These are phyloP conservation scores for Danielia oregonensis DNA, from an alignment of 805 yeast genomes.

Conservation along the genomic window DNA sequence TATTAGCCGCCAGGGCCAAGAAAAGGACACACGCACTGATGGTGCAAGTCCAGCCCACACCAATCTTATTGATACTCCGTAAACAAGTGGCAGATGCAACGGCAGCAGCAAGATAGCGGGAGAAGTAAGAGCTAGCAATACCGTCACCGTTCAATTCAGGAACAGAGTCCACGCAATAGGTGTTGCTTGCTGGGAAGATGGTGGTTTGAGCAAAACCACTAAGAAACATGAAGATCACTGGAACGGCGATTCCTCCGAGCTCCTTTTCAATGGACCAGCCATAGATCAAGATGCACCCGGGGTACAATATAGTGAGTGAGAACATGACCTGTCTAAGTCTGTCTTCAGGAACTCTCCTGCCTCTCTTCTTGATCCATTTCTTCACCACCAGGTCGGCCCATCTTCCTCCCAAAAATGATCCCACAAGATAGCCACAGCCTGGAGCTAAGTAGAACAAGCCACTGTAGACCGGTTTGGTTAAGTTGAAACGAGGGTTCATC, in stretches of 20 bases:
- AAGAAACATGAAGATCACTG: slow-evolving; percentile 46
- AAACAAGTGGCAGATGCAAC: slow-evolving; percentile 49
- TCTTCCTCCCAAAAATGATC: slow-evolving; percentile 30
- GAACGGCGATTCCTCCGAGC: slow-evolving; percentile 54
- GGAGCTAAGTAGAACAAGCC: slow-evolving; percentile 56
- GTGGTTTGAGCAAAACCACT: slow-evolving; percentile 50
- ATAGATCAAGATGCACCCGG: slow-evolving; percentile 43
- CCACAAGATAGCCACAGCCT: slow-evolving; percentile 50
- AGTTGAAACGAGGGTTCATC: slow-evolving; percentile 51
- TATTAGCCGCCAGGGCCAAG: slow-evolving; percentile 32
- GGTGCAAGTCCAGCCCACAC: slow-evolving; percentile 56
- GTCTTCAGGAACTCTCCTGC: slow-evolving; percentile 50
- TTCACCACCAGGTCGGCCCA: slow-evolving; percentile 49
- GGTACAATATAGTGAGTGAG: slow-evolving; percentile 42
- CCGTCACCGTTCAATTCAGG: slow-evolving; percentile 55
- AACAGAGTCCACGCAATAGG: slow-evolving; percentile 57
- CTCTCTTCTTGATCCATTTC: slow-evolving; percentile 39
- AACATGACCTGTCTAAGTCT: slow-evolving; percentile 39
- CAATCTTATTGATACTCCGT: slow-evolving; percentile 43
- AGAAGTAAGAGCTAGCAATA: slow-evolving; percentile 50
- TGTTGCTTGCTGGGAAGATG: slow-evolving; percentile 49
- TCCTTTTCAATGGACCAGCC: slow-evolving; percentile 51
- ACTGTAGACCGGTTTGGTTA: slow-evolving; percentile 46
- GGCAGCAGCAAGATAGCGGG: slow-evolving; percentile 49
- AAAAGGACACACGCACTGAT: slow-evolving; percentile 43